phyloP scores from a whole-genome alignment of 768 basidiomycete genomes.

The Dentipellis fragilis region DNA sequence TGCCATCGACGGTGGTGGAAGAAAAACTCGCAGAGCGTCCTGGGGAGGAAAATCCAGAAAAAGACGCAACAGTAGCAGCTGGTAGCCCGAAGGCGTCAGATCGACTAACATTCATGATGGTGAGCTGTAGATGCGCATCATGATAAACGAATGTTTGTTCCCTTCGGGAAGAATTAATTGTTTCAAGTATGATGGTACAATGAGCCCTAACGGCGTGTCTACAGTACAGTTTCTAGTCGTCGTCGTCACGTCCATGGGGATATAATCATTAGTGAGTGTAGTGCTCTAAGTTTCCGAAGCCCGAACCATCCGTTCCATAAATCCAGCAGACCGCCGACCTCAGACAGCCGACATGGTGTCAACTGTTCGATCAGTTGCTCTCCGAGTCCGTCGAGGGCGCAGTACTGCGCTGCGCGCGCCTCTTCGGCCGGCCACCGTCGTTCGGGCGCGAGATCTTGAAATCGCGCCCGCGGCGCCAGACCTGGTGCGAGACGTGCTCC shows the following conservation, averaged over 20 bases:
- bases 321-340: too few relatives aligned
- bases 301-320: not conserved
- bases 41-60: too few relatives aligned
- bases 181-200: not conserved
- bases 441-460: not conserved
- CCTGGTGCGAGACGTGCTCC: constrained; percentile 11
- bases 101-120: too few relatives aligned
- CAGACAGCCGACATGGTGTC: too few relatives aligned
- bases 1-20: too few relatives aligned
- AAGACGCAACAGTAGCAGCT: too few relatives aligned
- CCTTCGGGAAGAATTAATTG: too few relatives aligned
- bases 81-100: too few relatives aligned
- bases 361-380: not conserved
- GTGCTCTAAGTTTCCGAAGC: not conserved
- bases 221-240: not conserved
- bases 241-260: not conserved
- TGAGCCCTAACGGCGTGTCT: not conserved
- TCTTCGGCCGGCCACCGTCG: not conserved
- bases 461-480: constrained; percentile 11
- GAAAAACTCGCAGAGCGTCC: too few relatives aligned
- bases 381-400: not conserved
- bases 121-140: too few relatives aligned
- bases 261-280: not conserved
- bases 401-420: not conserved
- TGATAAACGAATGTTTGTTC: too few relatives aligned